These are phyloP conservation scores for Wickerhamomyces mucosus DNA, from an alignment of 805 yeast genomes.

Conservation along the genomic window DNA sequence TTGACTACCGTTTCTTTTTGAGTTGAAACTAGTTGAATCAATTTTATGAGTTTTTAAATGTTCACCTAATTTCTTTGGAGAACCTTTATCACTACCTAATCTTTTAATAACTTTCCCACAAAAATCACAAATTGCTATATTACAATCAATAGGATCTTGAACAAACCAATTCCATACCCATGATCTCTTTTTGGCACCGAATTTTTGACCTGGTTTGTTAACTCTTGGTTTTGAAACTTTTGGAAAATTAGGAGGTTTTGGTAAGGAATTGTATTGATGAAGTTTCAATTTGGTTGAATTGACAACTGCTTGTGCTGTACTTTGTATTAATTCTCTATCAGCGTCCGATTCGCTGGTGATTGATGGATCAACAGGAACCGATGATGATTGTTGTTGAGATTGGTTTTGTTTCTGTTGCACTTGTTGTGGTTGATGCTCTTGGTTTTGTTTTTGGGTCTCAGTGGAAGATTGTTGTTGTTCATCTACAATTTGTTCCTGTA, in stretches of 20 bases:
- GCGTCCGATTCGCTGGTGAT: constrained; percentile 11
- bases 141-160: constrained; percentile 38
- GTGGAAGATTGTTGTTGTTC: constrained; percentile 1
- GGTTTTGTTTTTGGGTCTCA: not conserved
- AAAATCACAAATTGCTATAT: constrained; percentile 43
- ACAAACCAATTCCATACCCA: constrained; percentile 60
- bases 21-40: constrained; percentile 29
- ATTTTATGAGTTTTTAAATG: constrained; percentile 48
- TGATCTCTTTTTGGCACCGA: constrained; percentile 51
- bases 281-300: constrained; percentile 8
- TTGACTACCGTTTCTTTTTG: constrained; percentile 22
- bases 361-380: constrained; percentile 20
- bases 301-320: constrained; percentile 17
- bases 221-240: constrained; percentile 18
- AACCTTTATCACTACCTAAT: constrained; percentile 43
- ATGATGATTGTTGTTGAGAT: no score
- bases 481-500: no score
- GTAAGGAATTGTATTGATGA: constrained; percentile 1
- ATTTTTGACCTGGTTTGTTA: constrained; percentile 44
- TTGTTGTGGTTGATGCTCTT: not conserved
- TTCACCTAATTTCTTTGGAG: constrained; percentile 49
- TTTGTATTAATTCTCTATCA: constrained; percentile 8
- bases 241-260: not conserved
- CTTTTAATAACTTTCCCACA: constrained; percentile 42
- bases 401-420: constrained; percentile 1